Conservation (phyloP, 225 moss, liverwort and hornwort genomes). For the Rhytidiadelphus loreus region DNA sequence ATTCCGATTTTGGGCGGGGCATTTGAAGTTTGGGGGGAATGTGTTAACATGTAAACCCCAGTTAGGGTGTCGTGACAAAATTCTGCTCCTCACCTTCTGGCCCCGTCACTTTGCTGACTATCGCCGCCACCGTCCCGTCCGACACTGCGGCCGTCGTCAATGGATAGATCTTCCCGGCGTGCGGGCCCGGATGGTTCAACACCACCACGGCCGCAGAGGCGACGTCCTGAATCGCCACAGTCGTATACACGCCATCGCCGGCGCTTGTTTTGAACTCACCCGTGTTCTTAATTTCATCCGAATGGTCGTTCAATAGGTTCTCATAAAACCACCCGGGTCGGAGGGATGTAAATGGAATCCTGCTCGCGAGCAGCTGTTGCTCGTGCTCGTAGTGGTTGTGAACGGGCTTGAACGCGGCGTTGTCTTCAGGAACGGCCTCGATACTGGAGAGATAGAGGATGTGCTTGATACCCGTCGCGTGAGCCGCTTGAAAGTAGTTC, state of each 20-base stretch:
- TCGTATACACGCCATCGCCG: conserved; percentile 14
- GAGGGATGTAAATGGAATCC: background rate
- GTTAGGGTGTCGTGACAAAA: background rate
- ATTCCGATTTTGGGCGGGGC: background rate
- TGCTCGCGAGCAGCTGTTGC: background rate
- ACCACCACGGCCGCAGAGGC: conserved; percentile 4
- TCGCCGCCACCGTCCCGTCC: conserved; percentile 6
- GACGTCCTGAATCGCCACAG: conserved; percentile 15
- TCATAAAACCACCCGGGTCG: conserved; percentile 21
- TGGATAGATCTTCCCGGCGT: conserved; percentile 1
- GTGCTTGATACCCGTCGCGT: background rate
- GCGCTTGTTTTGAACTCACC: conserved; percentile 18
- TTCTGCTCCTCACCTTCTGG: background rate
- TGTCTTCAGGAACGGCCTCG: background rate
- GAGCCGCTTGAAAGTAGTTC: conserved; percentile 1
- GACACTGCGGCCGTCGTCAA: conserved; percentile 6
- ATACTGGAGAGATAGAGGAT: conserved; percentile 7
- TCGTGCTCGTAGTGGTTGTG: conserved; percentile 18
- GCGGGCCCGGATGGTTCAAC: background rate
- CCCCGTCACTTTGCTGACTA: background rate
- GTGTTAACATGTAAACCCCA: background rate
- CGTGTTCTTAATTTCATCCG: background rate
- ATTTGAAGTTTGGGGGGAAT: background rate
- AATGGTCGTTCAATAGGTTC: background rate
- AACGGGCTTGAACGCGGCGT: background rate